Percentiles rank a stretch among this genome's conserved stretches.
Conservation (phyloP, 2,329 filamentous ascomycete genomes). For the Esteya vermicola region DNA sequence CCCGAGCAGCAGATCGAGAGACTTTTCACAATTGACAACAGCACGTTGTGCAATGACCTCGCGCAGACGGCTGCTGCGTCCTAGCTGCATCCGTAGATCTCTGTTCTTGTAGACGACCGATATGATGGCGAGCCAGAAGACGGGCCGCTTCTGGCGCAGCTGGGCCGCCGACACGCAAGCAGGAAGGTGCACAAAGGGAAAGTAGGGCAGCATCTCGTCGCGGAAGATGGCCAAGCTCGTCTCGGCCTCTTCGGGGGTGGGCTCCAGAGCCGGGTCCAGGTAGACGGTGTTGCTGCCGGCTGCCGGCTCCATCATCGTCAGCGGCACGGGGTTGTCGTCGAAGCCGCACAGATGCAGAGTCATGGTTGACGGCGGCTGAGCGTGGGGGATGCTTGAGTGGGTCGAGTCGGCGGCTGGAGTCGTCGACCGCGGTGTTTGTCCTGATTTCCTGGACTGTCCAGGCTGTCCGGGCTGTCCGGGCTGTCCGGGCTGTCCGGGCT, state of each 20-base stretch:
- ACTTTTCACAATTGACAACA: constrained; percentile 30
- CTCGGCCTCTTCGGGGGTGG: constrained; percentile 23
- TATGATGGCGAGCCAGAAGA: constrained; percentile 35
- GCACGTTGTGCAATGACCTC: constrained; percentile 27
- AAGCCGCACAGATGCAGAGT: not conserved
- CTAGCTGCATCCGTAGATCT: constrained; percentile 22
- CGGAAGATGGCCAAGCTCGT: constrained; percentile 25
- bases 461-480: not conserved
- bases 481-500: not conserved
- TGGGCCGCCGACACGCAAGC: constrained; percentile 19
- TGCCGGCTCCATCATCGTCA: not conserved
- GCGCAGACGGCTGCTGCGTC: constrained; percentile 26
- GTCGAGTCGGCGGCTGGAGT: too few species aligned
- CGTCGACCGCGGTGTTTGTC: too few species aligned
- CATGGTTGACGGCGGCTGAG: not conserved
- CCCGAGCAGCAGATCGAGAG: constrained; percentile 33
- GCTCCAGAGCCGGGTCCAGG: constrained; percentile 7
- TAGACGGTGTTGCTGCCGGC: not conserved
- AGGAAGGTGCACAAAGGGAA: constrained; percentile 29
- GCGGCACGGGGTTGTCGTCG: not conserved
- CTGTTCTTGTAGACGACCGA: constrained; percentile 27
- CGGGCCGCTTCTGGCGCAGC: constrained; percentile 26
- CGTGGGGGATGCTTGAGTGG: not conserved
- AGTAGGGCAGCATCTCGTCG: constrained; percentile 22
- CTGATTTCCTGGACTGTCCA: too few species aligned